These are phyloP conservation scores for Protea cynaroides DNA, from an alignment of 164 flowering plant genomes.

Conservation along the genomic window DNA sequence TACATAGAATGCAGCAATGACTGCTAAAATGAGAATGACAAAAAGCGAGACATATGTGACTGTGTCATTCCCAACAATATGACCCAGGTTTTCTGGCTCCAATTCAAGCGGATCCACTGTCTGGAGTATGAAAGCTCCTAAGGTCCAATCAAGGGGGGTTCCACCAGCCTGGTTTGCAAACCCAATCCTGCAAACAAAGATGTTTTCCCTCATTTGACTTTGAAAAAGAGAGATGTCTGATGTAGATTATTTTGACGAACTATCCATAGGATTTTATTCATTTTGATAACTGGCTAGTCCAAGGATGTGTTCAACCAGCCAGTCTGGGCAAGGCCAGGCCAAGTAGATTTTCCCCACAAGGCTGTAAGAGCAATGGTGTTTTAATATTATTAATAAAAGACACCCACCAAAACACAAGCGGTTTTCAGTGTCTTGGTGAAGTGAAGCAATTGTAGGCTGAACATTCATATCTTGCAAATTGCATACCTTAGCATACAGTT, in stretches of 20 bases:
- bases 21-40: slow-evolving; percentile 30
- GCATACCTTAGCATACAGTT: no score
- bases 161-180: slow-evolving; percentile 25
- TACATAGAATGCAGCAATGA: slow-evolving; percentile 30
- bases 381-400: no score
- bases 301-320: no score
- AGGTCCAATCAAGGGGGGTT: slow-evolving; percentile 42
- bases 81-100: slow-evolving; percentile 18
- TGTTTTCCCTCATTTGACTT: not conserved
- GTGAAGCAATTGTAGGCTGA: no score
- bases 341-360: no score
- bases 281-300: no score
- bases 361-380: no score
- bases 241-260: no score
- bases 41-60: slow-evolving; percentile 32
- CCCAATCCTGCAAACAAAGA: slow-evolving; percentile 27
- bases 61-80: slow-evolving; percentile 26
- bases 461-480: no score
- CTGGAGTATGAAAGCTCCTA: slow-evolving; percentile 46
- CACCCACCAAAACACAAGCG: no score
- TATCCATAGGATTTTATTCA: no score
- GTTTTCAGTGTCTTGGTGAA: not conserved
- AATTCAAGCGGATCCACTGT: slow-evolving; percentile 26
- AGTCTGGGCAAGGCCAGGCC: no score
- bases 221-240: not conserved